phyloP scores from a whole-genome alignment of 1,139 yeast species.

The Arxiozyma bovina region DNA sequence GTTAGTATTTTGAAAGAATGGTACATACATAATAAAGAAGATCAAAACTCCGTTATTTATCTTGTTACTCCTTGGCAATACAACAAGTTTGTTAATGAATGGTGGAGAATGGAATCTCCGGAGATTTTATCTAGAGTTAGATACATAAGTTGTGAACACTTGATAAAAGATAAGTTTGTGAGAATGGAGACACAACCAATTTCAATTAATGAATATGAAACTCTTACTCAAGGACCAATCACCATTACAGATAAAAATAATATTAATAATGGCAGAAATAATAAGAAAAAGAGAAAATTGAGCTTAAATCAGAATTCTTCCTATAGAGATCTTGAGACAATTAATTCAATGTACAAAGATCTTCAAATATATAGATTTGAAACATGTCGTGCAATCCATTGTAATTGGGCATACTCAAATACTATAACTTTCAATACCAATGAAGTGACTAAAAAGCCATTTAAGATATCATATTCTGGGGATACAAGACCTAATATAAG shows the following conservation, averaged over 20 bases:
- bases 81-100: slow-evolving; percentile 57
- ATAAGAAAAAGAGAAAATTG: slow-evolving; percentile 23
- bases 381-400: slow-evolving; percentile 76
- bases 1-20: slow-evolving; percentile 62
- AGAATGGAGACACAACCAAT: slow-evolving; percentile 28
- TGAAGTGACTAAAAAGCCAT: slow-evolving; percentile 29
- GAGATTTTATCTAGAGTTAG: slow-evolving; percentile 39
- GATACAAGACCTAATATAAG: slow-evolving; percentile 78
- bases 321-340: slow-evolving; percentile 18
- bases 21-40: slow-evolving; percentile 37
- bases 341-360: slow-evolving; percentile 25
- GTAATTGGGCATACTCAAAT: slow-evolving; percentile 74
- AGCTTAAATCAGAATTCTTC: slow-evolving; percentile 25
- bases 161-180: slow-evolving; percentile 32
- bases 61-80: slow-evolving; percentile 74
- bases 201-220: slow-evolving; percentile 22
- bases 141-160: slow-evolving; percentile 63
- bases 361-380: slow-evolving; percentile 33
- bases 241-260: background rate
- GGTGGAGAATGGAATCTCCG: slow-evolving; percentile 50
- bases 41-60: slow-evolving; percentile 35
- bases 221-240: slow-evolving; percentile 1
- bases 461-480: slow-evolving; percentile 83
- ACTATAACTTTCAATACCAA: slow-evolving; percentile 39
- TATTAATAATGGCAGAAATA: slow-evolving; percentile 15